Conservation (phyloP, 2,329 filamentous ascomycete genomes). For the Fusarium hostae region DNA sequence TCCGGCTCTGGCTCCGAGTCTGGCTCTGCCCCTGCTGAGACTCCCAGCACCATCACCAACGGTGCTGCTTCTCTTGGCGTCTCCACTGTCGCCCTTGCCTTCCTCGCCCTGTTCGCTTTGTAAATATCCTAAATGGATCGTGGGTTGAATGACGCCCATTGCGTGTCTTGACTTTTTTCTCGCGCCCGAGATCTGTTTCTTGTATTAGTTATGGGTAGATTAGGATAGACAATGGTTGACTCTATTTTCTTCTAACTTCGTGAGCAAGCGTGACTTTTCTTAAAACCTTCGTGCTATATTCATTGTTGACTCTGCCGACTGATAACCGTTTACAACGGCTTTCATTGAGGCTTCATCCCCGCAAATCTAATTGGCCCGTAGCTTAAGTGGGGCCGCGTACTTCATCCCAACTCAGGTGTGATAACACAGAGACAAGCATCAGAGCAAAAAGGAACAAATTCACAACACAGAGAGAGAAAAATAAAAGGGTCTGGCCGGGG, state of each 20-base stretch:
- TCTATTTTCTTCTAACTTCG: constrained; percentile 19
- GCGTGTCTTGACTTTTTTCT: constrained; percentile 42
- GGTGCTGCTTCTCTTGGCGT: constrained; percentile 34
- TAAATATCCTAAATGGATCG: constrained; percentile 41
- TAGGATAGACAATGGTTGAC: constrained; percentile 44
- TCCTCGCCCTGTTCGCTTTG: constrained; percentile 41
- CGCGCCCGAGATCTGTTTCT: constrained; percentile 44
- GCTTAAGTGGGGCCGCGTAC: neutral
- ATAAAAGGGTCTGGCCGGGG: constrained; percentile 55
- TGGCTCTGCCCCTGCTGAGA: constrained; percentile 29
- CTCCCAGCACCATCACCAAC: constrained; percentile 24
- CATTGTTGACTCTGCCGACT: too few species aligned
- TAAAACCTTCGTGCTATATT: neutral
- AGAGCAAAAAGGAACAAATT: neutral
- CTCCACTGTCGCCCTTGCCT: constrained; percentile 33
- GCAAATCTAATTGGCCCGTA: neutral
- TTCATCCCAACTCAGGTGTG: neutral
- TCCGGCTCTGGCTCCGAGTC: constrained; percentile 24
- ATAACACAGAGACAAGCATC: neutral
- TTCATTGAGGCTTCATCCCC: neutral
- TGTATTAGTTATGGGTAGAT: constrained; percentile 44
- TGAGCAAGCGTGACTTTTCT: too few species aligned
- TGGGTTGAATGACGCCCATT: constrained; percentile 40
- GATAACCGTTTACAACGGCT: neutral
- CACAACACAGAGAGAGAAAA: neutral